Conservation (phyloP, 2,329 filamentous ascomycete species). For the Zymoseptoria pseudotritici region DNA sequence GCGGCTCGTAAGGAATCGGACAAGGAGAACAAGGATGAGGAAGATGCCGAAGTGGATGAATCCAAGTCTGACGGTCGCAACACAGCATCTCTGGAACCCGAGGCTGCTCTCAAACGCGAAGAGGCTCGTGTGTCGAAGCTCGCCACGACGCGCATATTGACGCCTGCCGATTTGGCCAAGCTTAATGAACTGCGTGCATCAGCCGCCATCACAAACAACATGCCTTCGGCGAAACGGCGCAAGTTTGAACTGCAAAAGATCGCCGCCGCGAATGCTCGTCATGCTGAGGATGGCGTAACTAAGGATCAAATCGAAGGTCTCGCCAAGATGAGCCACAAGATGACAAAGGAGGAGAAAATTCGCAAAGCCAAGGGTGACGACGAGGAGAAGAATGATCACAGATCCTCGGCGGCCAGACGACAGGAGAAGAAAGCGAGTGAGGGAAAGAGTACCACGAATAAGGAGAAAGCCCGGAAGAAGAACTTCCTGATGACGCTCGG, state of each 20-base stretch:
- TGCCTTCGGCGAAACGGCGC: conserved; percentile 39
- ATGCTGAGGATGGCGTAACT: conserved; percentile 82
- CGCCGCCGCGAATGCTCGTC: conserved; percentile 33
- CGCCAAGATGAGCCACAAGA: conserved; percentile 67
- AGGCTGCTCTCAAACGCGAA: conserved; percentile 23
- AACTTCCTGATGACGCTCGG: conserved; percentile 98
- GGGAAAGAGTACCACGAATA: conserved; percentile 95
- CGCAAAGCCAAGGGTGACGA: conserved; percentile 75
- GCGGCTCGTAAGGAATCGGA: conserved; percentile 5
- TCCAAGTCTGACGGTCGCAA: conserved; percentile 22
- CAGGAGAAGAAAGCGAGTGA: conserved; percentile 80
- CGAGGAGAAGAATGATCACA: conserved; percentile 58
- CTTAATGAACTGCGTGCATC: conserved; percentile 77
- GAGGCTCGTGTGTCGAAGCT: conserved; percentile 53
- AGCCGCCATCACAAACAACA: conserved; percentile 59
- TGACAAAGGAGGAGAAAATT: conserved; percentile 82
- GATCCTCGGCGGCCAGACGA: conserved; percentile 73
- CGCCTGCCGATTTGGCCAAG: conserved; percentile 91
- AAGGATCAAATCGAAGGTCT: conserved; percentile 88
- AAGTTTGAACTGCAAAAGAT: conserved; percentile 22
- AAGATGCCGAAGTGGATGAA: conserved; percentile 15
- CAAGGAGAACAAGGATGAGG: conserved; percentile 9
- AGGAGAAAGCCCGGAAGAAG: conserved; percentile 94
- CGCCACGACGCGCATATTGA: conserved; percentile 89
- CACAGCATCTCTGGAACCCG: conserved; percentile 25